A percentile compares a stretch with the other conserved stretches of the same genome.
These are phyloP conservation scores for Podospora didyma DNA, from an alignment of 495 filamentous ascomycete genomes.

Conservation along the genomic window DNA sequence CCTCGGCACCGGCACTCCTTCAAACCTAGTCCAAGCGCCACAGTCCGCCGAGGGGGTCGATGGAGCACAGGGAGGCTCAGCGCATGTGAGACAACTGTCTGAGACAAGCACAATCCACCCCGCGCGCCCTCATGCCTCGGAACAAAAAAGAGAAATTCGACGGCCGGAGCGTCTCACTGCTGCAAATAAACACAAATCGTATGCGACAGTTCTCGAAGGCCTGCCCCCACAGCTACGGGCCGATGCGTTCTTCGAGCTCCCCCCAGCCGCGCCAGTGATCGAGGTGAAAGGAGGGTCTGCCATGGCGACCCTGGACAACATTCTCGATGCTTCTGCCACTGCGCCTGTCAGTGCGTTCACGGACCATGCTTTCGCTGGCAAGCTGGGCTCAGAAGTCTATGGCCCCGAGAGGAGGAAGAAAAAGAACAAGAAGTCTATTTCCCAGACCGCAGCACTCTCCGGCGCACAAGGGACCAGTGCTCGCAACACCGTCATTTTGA, in stretches of 20 bases:
- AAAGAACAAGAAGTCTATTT: constrained; percentile 14
- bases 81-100: constrained; percentile 23
- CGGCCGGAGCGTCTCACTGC: constrained; percentile 26
- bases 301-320: constrained; percentile 84
- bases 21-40: constrained; percentile 2
- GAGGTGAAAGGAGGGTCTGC: constrained; percentile 77
- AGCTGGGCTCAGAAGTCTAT: constrained; percentile 63
- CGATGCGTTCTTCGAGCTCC: constrained; percentile 83
- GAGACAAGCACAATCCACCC: constrained; percentile 31
- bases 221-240: constrained; percentile 89
- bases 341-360: constrained; percentile 95
- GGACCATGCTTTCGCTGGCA: constrained; percentile 82
- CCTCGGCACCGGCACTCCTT: constrained; percentile 1
- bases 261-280: constrained; percentile 48
- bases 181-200: constrained; percentile 35
- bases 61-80: constrained; percentile 4
- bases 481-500: constrained; percentile 12
- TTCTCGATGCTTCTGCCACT: constrained; percentile 87
- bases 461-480: background rate
- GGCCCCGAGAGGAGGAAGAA: constrained; percentile 44
- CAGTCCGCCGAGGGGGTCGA: constrained; percentile 14
- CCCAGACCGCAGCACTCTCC: background rate
- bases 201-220: constrained; percentile 38
- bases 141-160: constrained; percentile 21
- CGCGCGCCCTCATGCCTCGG: constrained; percentile 15